Base-by-base conservation (phyloP, 129 eudicot species). In the Glebionis coronaria region DNA sequence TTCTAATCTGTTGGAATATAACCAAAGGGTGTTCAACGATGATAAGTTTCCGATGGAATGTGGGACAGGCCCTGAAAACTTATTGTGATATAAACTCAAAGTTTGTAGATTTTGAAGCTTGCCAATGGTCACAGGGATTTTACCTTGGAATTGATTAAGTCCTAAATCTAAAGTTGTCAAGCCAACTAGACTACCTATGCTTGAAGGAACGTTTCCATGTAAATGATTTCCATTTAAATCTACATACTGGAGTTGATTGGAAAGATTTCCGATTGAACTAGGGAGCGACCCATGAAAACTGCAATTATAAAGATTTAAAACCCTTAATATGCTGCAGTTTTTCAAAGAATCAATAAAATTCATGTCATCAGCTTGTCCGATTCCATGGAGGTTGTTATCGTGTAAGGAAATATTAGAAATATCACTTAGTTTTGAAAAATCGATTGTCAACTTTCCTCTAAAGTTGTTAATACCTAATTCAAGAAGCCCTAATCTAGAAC, bases 31-130 rank as follows among this genome's bases (percentile, higher is more conserved):
- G 23, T 35, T 31, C 64, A 76, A 61, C 5, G 54, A 8, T 10
- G 80, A 68, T 61, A 76, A 61, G 58, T 76, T 76, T 1, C 80
- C 70, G 2, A 68, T 31, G 9, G 58, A 11, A 44, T 61, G 38
- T 4, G 80, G 80, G 19, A 76, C 69, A 11, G 2, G 12, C 45
- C 76, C 76, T 12, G 35, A 16, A 6, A 76, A 55, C 19, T 69
- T 40, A 52, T 76, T 76, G 2, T 38, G 9, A 0, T 11, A 12
- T 16, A 76, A 12, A 20, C 6, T 2, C 56, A 21, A 12, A 13
- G 2, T 19, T 55, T 16, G 42, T 53, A 68, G 49, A 3, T 61
- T 69, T 76, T 54, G 61, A 62, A 69, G 74, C 27, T 61, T 62
- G 5, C 80, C 67, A 18, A 76, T 50, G 50, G 54, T 25, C 35